Percentiles rank a stretch among this genome's conserved stretches.
Evolutionary conservation across 352 stramenopile species (phyloP).

Genomic region (Globisporangium canariense): DNA sequence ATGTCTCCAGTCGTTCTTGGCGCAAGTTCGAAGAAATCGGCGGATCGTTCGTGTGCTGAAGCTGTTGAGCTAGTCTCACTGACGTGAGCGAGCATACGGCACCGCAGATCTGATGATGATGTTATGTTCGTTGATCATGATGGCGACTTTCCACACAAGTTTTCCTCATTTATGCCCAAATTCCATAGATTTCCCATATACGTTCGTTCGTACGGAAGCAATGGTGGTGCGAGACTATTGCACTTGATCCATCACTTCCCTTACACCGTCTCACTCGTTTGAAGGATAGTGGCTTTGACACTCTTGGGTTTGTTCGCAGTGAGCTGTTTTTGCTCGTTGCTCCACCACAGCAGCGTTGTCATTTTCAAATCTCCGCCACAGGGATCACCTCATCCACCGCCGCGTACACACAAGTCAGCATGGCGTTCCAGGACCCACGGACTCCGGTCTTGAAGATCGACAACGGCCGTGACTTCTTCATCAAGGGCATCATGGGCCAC

Average conservation of each 20-base stretch:
- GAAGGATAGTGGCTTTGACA: neutral
- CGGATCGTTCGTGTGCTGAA: no score
- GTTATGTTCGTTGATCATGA: no score
- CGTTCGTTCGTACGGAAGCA: neutral
- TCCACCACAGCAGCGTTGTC: neutral
- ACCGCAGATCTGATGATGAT: no score
- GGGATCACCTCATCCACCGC: neutral
- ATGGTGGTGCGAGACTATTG: neutral
- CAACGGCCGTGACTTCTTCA: constrained; percentile 14
- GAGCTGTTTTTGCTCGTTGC: no score
- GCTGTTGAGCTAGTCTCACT: no score
- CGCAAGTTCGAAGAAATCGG: no score
- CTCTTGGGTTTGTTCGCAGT: no score
- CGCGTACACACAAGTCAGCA: neutral
- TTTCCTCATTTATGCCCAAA: neutral
- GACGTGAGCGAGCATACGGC: no score
- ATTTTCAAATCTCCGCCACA: neutral
- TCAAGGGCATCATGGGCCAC: constrained; percentile 10
- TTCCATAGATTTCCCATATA: neutral
- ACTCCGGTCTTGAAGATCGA: constrained; percentile 5
- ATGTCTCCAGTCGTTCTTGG: no score
- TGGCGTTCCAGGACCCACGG: neutral
- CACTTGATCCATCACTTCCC: neutral
- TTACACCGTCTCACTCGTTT: neutral
- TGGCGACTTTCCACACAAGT: no score